phyloP scores from a whole-genome alignment of 352 stramenopile species.

The Phytophthora parvispora region DNA sequence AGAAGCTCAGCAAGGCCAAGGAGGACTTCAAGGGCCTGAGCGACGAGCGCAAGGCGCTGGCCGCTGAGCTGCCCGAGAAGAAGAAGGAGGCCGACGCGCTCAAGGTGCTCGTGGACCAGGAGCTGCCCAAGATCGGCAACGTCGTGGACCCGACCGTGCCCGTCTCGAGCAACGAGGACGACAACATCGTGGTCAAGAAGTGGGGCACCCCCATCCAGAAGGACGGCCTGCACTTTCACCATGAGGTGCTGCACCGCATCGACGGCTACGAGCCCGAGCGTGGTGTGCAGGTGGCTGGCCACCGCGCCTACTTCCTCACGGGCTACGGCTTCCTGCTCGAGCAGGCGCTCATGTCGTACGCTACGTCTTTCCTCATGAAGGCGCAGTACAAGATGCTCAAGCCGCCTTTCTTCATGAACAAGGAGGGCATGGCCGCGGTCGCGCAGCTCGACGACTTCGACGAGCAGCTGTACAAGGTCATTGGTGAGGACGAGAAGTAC shows the following conservation, averaged over 20 bases:
- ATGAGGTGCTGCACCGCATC: conserved; percentile 98
- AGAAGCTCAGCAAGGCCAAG: conserved; percentile 92
- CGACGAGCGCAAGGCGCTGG: conserved; percentile 85
- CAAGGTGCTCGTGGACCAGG: conserved; percentile 78
- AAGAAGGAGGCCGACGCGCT: conserved; percentile 87
- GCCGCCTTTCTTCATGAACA: conserved; percentile 99
- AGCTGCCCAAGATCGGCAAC: conserved; percentile 97
- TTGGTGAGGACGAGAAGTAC: conserved; percentile 98
- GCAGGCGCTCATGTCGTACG: conserved; percentile 99
- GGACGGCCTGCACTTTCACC: conserved; percentile 94
- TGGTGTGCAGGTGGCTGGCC: conserved; percentile 96
- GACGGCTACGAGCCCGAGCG: conserved; percentile 99
- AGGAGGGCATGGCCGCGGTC: conserved; percentile 98
- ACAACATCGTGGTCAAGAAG: conserved; percentile 95
- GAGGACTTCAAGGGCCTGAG: conserved; percentile 86
- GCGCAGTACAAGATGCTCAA: conserved; percentile 98
- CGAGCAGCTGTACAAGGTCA: conserved; percentile 99
- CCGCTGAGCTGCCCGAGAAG: conserved; percentile 69
- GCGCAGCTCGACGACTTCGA: conserved; percentile 99
- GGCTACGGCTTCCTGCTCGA: conserved; percentile 99
- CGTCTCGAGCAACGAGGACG: conserved; percentile 97
- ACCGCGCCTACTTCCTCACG: conserved; percentile 99
- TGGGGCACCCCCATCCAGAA: conserved; percentile 79
- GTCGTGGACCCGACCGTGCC: conserved; percentile 97
- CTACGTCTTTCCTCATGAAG: conserved; percentile 97